Percentiles rank a stretch among this genome's conserved stretches.
phyloP scores from a whole-genome alignment of 306 rosid genomes.

The Parietaria judaica region DNA sequence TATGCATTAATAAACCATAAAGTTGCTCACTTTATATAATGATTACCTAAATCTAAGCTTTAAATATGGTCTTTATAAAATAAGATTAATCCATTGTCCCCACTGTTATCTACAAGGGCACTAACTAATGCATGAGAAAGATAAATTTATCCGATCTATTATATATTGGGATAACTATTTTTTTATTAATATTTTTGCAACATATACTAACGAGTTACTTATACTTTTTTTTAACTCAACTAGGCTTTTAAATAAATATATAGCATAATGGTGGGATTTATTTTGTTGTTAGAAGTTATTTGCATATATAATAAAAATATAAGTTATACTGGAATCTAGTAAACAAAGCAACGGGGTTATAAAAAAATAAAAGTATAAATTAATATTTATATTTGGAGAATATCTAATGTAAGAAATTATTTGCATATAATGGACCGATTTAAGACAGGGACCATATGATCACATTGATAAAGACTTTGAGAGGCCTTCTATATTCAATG shows the following conservation, averaged over 20 bases:
- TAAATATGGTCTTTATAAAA: not conserved
- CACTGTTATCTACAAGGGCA: not conserved
- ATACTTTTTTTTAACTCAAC: not conserved
- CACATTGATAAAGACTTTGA: not conserved
- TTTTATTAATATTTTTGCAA: not conserved
- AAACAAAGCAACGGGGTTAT: not conserved
- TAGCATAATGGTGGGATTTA: not conserved
- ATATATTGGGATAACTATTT: not conserved
- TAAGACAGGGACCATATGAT: constrained; percentile 1
- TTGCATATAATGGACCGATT: constrained; percentile 4
- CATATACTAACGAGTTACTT: not conserved
- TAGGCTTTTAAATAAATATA: not conserved
- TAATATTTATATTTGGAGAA: constrained; percentile 10
- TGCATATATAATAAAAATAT: not conserved
- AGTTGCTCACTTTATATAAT: constrained; percentile 2
- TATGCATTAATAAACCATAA: not conserved
- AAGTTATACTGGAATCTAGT: not conserved
- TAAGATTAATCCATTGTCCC: not conserved
- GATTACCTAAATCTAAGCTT: not conserved
- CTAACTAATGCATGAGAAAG: too few species aligned
- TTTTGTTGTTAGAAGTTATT: not conserved
- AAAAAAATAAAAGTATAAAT: not conserved
- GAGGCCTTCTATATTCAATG: not conserved
- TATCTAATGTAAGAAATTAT: constrained; percentile 3
- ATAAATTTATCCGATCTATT: not conserved